Evolutionary conservation across 2,329 filamentous ascomycete species (phyloP), one percentile per base, ranked within the genome.

Genomic region (Aureobasidium melanogenum): DNA sequence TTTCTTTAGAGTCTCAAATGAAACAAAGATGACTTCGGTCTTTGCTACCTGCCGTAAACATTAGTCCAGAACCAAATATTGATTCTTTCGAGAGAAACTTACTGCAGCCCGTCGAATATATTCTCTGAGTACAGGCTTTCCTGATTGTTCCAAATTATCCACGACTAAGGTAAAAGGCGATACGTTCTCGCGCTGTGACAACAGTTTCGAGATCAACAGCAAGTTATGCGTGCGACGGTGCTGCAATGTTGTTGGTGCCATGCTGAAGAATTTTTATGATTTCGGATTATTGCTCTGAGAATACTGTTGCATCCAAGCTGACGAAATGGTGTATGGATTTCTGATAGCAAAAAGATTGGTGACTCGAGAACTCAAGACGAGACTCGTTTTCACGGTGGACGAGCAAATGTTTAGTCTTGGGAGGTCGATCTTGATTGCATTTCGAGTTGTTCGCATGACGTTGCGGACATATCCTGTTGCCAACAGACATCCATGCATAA

Each of bases 161-260:
- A 96, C 80, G 3, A 97, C 75, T 28, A 97, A 78, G 0, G 92
- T 97, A 69, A 97, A 85, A 2, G 93, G 93, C 52, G 91, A 96
- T 15, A 88, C 85, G 61, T 84, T 85, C 73, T 94, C 88, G 64
- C 90, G 83, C 61, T 90, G 79, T 69, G 86, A 89, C 65, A 96
- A 80, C 1, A 96, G 79, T 70, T 91, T 92, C 65, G 91, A 89
- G 60, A 96, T 85, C 2, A 96, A 79, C 2, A 96, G 83, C 24
- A 95, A 77, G 71, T 91, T 92, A 74, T 96, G 91, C 22, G 90
- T 92, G 65, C 90, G 84, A 32, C 88, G 82, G 70, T 96, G 89
- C 50, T 82, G 77, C 47, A 82, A 75, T n/a, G 78, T 76, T 22
- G 78, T 75, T 5, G 83, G 79, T 30, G 84, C 76, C 84, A 87